Base-by-base conservation (phyloP, 2,329 filamentous ascomycete genomes). In the Talaromyces sp. region DNA sequence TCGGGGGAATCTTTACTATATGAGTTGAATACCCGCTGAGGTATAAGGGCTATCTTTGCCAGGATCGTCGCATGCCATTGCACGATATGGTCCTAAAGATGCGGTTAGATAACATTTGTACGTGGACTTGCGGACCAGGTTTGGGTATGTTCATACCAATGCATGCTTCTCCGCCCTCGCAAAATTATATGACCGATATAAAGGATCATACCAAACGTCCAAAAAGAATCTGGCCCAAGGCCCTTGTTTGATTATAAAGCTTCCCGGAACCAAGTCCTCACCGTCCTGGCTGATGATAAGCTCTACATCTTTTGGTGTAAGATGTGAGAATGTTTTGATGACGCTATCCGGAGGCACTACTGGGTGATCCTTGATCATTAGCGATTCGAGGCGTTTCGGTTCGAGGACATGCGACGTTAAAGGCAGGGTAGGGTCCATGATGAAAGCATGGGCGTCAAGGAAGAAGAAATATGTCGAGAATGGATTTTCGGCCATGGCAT, bases 21-120 rank as follows among this genome's bases (percentile, higher is more conserved):
- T 0, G 91, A 86, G 73, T 96, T 96, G 75, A 99, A 81, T 39
- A 85, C 83, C 61, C 89, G 86, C 78, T 99, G 95, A 2, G 94
- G 93, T n/a, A 99, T 84, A 25, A 99, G 83, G 1, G 91, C 93
- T 67, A 98, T 81, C 74, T 93, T 95, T 43, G 94, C 92, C 11
- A 99, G 86, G 52, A 99, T 90, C 0, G 95, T 99, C 33, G 94
- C 93, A 75, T 99, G 95, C 96, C 95, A 99, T 82, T 97, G 94
- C 39, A 92, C 87, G 70, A 94, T 90, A 74, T 95, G 91, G 79
- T 94, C 91, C 90, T 93, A 68, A 13, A 35, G 17, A 27, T n/a
- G 19, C 5, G 33, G 6, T 65, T 57, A 65, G 63, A 33, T 7
- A 39, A 13, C 15, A 35, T 49, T 25, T 39, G 41, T 25, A 8